Evolutionary conservation across 768 basidiomycete genomes (phyloP).

Genomic region (Pluteus cervinus): DNA sequence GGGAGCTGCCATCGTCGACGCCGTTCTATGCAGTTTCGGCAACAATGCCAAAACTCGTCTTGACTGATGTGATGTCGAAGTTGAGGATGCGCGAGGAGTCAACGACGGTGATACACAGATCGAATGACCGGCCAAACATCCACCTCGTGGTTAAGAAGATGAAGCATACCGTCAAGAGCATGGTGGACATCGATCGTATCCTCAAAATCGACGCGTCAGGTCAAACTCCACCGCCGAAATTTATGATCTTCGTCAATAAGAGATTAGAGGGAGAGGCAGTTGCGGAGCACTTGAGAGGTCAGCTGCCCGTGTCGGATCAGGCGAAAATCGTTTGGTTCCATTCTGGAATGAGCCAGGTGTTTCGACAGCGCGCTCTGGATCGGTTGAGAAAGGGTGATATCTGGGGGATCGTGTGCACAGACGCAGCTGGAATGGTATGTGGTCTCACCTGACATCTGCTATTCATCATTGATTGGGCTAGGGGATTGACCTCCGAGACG

Average conservation of each 20-base stretch:
- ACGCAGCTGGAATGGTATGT: conserved; percentile 30
- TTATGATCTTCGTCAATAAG: conserved; percentile 21
- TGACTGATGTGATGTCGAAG: conserved; percentile 15
- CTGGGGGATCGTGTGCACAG: conserved; percentile 22
- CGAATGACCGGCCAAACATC: conserved; percentile 29
- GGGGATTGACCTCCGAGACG: conserved; percentile 29
- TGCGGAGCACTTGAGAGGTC: conserved; percentile 6
- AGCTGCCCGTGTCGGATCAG: conserved; percentile 5
- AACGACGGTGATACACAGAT: conserved; percentile 10
- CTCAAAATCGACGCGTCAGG: conserved; percentile 7
- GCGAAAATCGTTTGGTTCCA: conserved; percentile 20
- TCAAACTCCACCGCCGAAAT: conserved; percentile 7
- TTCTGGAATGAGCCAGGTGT: conserved; percentile 17
- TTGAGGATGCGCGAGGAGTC: conserved; percentile 14
- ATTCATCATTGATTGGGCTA: conserved; percentile 8
- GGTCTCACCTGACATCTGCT: conserved; percentile 1
- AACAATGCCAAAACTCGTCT: conserved; percentile 20
- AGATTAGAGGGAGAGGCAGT: conserved; percentile 13
- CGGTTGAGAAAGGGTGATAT: conserved; percentile 10
- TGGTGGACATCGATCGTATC: conserved; percentile 17
- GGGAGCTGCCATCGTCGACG: neutral
- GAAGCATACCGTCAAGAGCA: conserved; percentile 13
- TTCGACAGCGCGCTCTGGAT: conserved; percentile 10
- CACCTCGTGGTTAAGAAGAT: conserved; percentile 18
- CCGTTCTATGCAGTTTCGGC: conserved; percentile 19